Percentiles rank a stretch among this genome's conserved stretches.
Evolutionary conservation across 257 asterid species (phyloP).

Genomic region (Sherardia arvensis): DNA sequence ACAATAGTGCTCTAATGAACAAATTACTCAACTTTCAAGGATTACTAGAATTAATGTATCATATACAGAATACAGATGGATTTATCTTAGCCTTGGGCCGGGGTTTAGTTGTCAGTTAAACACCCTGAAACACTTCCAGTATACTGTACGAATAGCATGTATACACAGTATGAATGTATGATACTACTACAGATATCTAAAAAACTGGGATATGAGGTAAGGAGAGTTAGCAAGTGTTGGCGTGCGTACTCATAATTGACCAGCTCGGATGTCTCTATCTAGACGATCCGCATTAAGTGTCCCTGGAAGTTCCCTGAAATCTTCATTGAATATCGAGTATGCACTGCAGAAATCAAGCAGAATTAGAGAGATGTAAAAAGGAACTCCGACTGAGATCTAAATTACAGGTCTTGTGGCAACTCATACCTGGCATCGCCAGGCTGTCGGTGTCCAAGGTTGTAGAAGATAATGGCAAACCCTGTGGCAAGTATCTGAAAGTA

Average conservation of each 20-base stretch:
- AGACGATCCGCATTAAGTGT: slow-evolving; percentile 87
- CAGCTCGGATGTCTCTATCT: slow-evolving; percentile 77
- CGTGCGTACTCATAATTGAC: slow-evolving; percentile 45
- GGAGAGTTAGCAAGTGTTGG: not conserved
- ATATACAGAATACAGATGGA: not conserved
- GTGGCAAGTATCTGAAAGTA: slow-evolving; percentile 68
- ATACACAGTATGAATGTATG: not conserved
- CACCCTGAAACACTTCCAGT: not conserved
- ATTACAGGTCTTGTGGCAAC: not conserved
- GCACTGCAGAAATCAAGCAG: slow-evolving; percentile 53
- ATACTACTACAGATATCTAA: slow-evolving; percentile 1
- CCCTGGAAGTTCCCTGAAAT: slow-evolving; percentile 88
- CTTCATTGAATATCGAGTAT: slow-evolving; percentile 84
- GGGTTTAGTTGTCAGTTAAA: not conserved
- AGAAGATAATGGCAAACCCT: slow-evolving; percentile 72
- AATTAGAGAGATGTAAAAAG: not conserved
- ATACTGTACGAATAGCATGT: slow-evolving; percentile 1
- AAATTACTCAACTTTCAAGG: not conserved
- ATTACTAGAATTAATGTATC: not conserved
- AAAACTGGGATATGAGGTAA: not conserved
- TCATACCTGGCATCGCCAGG: slow-evolving; percentile 82
- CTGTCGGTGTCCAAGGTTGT: slow-evolving; percentile 79
- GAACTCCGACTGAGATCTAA: not conserved
- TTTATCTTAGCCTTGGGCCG: not conserved
- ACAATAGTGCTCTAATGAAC: too few relatives aligned